Percentiles rank a stretch among this genome's conserved stretches.
Conservation (phyloP, 1,139 yeast genomes). For the Sugiyamaella neomexicana region DNA sequence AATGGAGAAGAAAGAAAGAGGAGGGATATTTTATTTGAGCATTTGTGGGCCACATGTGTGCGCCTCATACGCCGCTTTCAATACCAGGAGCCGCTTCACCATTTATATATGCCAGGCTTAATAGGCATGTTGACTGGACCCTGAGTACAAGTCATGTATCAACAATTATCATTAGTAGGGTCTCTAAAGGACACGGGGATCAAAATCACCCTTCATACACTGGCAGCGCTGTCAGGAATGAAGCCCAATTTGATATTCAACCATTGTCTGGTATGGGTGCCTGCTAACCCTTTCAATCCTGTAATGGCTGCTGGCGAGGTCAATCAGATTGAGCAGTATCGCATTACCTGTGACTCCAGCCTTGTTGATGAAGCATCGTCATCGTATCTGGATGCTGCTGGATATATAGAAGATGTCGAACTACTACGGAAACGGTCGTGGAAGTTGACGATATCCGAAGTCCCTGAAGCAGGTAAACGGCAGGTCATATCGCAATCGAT, state of each 20-base stretch:
- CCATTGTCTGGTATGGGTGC: conserved; percentile 39
- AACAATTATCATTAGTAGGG: conserved; percentile 40
- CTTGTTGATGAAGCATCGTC: background rate
- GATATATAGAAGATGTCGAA: conserved; percentile 21
- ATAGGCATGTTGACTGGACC: no score
- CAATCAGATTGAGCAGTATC: conserved; percentile 41
- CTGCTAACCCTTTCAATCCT: conserved; percentile 36
- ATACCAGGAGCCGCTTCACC: background rate
- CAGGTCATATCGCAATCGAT: conserved; percentile 67
- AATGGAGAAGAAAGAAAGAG: no score
- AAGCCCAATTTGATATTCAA: conserved; percentile 32
- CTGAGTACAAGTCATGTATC: conserved; percentile 34
- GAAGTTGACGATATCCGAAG: conserved; percentile 72
- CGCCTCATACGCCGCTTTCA: no score
- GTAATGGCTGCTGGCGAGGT: conserved; percentile 39
- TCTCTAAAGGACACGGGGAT: conserved; percentile 36
- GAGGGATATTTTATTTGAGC: no score
- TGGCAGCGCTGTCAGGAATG: conserved; percentile 42
- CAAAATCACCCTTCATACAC: conserved; percentile 38
- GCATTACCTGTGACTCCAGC: conserved; percentile 29
- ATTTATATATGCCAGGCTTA: background rate
- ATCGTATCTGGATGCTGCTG: conserved; percentile 15
- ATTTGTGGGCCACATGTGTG: no score
- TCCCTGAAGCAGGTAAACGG: conserved; percentile 83
- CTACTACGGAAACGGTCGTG: conserved; percentile 42